Conservation (phyloP, 1,284 basidiomycete genomes). For the Melampsora americana region DNA sequence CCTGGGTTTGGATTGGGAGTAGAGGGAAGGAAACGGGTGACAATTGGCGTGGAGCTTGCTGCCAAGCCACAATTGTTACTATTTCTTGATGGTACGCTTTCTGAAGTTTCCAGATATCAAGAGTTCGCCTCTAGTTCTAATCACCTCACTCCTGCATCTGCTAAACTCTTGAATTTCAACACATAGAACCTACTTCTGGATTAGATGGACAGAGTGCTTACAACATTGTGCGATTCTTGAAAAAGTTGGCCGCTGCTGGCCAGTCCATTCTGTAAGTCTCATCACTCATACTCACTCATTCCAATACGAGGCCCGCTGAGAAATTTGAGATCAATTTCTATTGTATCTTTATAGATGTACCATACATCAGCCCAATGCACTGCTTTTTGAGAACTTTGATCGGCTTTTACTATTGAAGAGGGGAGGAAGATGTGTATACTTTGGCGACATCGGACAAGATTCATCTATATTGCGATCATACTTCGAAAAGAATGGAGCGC, state of each 20-base stretch:
- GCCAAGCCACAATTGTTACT: constrained; percentile 56
- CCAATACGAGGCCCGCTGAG: constrained; percentile 59
- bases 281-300: constrained; percentile 54
- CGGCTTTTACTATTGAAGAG: constrained; percentile 59
- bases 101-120: constrained; percentile 40
- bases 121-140: constrained; percentile 53
- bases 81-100: constrained; percentile 52
- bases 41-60: constrained; percentile 64
- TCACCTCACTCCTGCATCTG: constrained; percentile 23
- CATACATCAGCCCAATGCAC: constrained; percentile 67
- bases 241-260: constrained; percentile 75
- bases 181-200: constrained; percentile 64
- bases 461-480: constrained; percentile 60
- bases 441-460: constrained; percentile 61
- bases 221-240: constrained; percentile 75
- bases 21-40: constrained; percentile 61
- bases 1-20: constrained; percentile 60
- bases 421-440: constrained; percentile 61
- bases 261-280: constrained; percentile 62
- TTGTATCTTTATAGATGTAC: constrained; percentile 54
- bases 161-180: constrained; percentile 49
- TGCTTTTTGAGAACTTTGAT: constrained; percentile 66
- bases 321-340: constrained; percentile 49
- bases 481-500: constrained; percentile 60
- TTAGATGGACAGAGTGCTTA: constrained; percentile 84